Evolutionary conservation across 2,329 filamentous ascomycete species (phyloP), one percentile per base, ranked within the genome.

Genomic region (Aspergillus uvarum): DNA sequence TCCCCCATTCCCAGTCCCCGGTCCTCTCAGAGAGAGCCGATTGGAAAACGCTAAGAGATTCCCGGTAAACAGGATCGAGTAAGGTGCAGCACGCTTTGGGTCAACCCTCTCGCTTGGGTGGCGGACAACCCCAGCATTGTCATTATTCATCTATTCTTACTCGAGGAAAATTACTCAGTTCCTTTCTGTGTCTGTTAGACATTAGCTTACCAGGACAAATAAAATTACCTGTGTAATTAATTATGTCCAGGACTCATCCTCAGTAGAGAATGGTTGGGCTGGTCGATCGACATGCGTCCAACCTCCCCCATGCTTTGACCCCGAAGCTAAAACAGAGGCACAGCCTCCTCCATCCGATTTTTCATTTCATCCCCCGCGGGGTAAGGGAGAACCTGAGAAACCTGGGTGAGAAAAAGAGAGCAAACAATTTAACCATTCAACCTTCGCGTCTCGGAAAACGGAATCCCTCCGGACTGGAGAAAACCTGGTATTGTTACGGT

Each of bases 11-110:
- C 7, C 50, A 42, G 21, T 24, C 32, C 12, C 50, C 21, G 38
- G 32, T 35, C 38, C 53, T 31, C 47, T 55, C 26, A 47, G 53
- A 47, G 16, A 8, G 24, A 44, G 44, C 42, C 22, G 53, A 55
- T 55, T 48, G 42, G 19, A 48, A 19, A 55, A 48, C 24, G 42
- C 53, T 55, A 54, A 52, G 4, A 7, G 24, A 21, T 16, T 16
- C 22, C 24, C 53, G 53, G 53, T 55, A 47, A 47, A 32, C 53
- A 55, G 42, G 53, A 55, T 55, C n/a, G 53, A 55, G 53, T 55
- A 55, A 48, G 26, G 53, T 44, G 53, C 22, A 8, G 16, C n/a
- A 12, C 14, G 32, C 32, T 35, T 16, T 35, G 32, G 32, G 32
- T 35, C 32, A 8, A 14, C 44, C 16, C 54, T 14, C 22, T 35